Evolutionary conservation across 2,329 filamentous ascomycete genomes (phyloP), one percentile per base, ranked within the genome.

Genomic region (Botrytis fabae): DNA sequence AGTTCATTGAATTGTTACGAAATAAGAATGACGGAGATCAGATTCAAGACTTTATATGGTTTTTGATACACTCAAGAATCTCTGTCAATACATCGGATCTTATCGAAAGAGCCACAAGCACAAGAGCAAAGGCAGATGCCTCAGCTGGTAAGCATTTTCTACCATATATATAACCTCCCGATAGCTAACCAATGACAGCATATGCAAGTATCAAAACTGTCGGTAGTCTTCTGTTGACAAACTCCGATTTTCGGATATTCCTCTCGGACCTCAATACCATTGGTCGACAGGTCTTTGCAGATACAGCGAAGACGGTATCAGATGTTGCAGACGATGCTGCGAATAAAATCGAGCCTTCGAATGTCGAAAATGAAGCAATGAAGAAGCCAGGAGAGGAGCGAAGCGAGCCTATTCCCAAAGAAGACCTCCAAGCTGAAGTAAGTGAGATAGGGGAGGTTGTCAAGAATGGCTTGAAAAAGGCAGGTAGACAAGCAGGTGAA

Each of bases 31-130:
- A 86, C 75, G 83, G 89, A 25, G 94, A 98, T 82, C 92, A 97
- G 81, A 89, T 98, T 28, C 95, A 98, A 81, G 93, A 98, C 78
- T 93, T 98, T 76, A 85, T 97, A 57, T 98, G 94, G 94, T 94
- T 91, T 78, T 82, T 97, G 64, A 85, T 90, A 75, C 92, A 93
- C 80, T 91, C 93, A n/a, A 88, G 88, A 48, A 84, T 96, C 9
- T 88, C 88, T 1, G 82, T 95, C 5, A 90, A 95, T 77, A 85
- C 90, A 1, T 85, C 88, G 28, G 87, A 93, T 74, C 83, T 95
- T 62, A 85, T 87, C 2, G 83, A 86, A 57, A 86, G 87, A 66
- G 91, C 90, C 4, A 86, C 86, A 66, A 87, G 86, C 76, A 88
- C 88, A 28, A 92, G 90, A 81, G 86, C 88, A 7, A 90, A 88